These are phyloP conservation scores for Fraxinus platypoda DNA, from an alignment of 305 asterid species.

Conservation along the genomic window DNA sequence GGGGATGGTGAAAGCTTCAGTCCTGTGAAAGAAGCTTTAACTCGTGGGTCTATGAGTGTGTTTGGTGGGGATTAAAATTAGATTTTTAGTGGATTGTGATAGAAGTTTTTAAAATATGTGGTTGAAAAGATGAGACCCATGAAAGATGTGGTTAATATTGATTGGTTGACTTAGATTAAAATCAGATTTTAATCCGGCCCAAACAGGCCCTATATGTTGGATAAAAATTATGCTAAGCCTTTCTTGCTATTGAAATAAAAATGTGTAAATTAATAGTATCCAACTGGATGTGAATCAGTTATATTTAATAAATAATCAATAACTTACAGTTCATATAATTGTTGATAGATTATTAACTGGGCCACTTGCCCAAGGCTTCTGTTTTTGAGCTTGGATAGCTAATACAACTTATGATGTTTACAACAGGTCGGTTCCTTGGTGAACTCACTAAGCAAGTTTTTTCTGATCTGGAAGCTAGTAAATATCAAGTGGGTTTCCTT, in stretches of 20 bases:
- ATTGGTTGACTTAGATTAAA: no score
- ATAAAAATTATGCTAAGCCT: not conserved
- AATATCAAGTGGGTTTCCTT: conserved; percentile 79
- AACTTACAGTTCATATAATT: not conserved
- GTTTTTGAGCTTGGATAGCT: conserved; percentile 6
- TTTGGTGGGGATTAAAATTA: no score
- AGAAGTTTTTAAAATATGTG: no score
- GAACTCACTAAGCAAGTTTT: conserved; percentile 99
- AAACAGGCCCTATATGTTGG: no score
- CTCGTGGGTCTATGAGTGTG: conserved; percentile 4
- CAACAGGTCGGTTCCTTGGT: conserved; percentile 92
- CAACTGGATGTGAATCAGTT: not conserved
- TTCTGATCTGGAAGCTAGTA: conserved; percentile 77
- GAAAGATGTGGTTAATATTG: no score
- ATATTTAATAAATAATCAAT: not conserved
- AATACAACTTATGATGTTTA: conserved; percentile 22
- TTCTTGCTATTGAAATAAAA: conserved; percentile 1
- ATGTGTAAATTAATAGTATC: not conserved
- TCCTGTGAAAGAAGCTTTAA: not conserved
- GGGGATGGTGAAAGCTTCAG: conserved; percentile 4
- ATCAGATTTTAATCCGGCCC: no score
- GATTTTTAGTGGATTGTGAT: no score
- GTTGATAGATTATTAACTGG: not conserved
- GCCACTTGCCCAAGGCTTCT: not conserved
- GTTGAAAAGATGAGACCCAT: no score